Percentiles rank a stretch among this genome's conserved stretches.
Conservation (phyloP, 176 grass and related monocot genomes). For the Ananas comosus region DNA sequence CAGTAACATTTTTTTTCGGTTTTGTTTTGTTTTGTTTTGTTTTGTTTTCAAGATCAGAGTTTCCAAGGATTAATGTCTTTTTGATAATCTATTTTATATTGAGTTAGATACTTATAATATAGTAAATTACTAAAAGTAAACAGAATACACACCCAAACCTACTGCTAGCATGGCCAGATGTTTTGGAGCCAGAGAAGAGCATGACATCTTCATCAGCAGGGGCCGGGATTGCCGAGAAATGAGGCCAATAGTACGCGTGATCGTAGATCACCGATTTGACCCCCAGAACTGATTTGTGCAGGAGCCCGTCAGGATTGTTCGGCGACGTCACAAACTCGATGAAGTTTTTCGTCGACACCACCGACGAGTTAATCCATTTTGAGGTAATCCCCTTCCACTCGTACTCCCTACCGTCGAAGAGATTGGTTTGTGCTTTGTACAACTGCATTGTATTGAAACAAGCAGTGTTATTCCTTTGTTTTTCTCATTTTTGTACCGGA, state of each 20-base stretch:
- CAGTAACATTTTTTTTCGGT: too few relatives aligned
- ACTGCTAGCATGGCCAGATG: slow-evolving; percentile 14
- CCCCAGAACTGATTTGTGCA: background rate
- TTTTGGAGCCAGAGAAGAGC: slow-evolving; percentile 6
- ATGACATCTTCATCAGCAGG: slow-evolving; percentile 13
- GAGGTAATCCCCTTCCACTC: slow-evolving; percentile 3
- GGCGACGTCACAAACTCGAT: slow-evolving; percentile 17
- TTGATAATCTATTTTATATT: too few relatives aligned
- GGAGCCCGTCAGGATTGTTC: slow-evolving; percentile 9
- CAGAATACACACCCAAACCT: slow-evolving; percentile 9
- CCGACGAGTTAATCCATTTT: background rate
- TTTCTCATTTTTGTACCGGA: too few relatives aligned
- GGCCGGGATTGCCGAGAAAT: slow-evolving; percentile 2
- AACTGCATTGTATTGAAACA: background rate
- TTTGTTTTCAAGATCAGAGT: too few relatives aligned
- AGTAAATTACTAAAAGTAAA: too few relatives aligned
- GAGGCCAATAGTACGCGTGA: slow-evolving; percentile 20
- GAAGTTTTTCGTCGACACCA: background rate
- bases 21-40: too few relatives aligned
- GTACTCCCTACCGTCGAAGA: background rate
- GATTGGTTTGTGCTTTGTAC: background rate
- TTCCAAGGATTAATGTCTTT: too few relatives aligned
- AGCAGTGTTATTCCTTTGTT: too few relatives aligned
- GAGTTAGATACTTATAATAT: too few relatives aligned
- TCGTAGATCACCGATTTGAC: background rate